Conservation (phyloP, 1,284 basidiomycete species). For the Pseudozyma pruni region DNA sequence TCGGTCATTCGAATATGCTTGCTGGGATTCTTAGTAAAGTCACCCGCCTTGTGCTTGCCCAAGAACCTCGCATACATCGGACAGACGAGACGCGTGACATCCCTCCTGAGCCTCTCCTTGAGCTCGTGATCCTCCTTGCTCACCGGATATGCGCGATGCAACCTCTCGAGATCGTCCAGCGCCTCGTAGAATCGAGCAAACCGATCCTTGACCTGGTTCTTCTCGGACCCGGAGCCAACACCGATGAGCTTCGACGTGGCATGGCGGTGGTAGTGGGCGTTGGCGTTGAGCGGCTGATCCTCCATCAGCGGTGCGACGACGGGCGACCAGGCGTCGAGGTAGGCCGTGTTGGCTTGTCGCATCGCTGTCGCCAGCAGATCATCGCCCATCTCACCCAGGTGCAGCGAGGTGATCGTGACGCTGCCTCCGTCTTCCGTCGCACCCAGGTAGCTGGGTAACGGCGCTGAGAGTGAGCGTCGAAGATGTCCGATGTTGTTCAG, state of each 20-base stretch:
- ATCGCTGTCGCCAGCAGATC: slow-evolving; percentile 52
- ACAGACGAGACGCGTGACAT: slow-evolving; percentile 52
- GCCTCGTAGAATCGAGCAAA: slow-evolving; percentile 63
- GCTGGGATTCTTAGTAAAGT: slow-evolving; percentile 60
- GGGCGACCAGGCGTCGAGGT: slow-evolving; percentile 62
- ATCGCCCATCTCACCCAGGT: slow-evolving; percentile 53
- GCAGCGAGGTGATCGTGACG: slow-evolving; percentile 32
- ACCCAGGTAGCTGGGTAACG: slow-evolving; percentile 26
- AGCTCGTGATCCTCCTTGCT: slow-evolving; percentile 54
- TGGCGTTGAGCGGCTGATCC: slow-evolving; percentile 36
- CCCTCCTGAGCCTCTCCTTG: slow-evolving; percentile 42
- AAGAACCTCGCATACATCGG: slow-evolving; percentile 59
- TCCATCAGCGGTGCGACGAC: slow-evolving; percentile 61
- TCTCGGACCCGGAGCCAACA: slow-evolving; percentile 54
- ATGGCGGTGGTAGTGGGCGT: slow-evolving; percentile 41
- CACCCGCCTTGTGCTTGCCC: slow-evolving; percentile 46
- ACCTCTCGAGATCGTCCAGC: slow-evolving; percentile 56
- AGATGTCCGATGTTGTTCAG: slow-evolving; percentile 61
- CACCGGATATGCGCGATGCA: slow-evolving; percentile 62
- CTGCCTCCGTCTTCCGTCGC: slow-evolving; percentile 23
- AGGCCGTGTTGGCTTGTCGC: slow-evolving; percentile 53
- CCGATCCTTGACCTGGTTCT: slow-evolving; percentile 61
- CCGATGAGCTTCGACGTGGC: slow-evolving; percentile 54
- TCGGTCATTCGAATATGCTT: slow-evolving; percentile 60
- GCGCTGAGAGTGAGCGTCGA: slow-evolving; percentile 34